phyloP scores from a whole-genome alignment of 306 rosid genomes.

The Acacia acuminata region DNA sequence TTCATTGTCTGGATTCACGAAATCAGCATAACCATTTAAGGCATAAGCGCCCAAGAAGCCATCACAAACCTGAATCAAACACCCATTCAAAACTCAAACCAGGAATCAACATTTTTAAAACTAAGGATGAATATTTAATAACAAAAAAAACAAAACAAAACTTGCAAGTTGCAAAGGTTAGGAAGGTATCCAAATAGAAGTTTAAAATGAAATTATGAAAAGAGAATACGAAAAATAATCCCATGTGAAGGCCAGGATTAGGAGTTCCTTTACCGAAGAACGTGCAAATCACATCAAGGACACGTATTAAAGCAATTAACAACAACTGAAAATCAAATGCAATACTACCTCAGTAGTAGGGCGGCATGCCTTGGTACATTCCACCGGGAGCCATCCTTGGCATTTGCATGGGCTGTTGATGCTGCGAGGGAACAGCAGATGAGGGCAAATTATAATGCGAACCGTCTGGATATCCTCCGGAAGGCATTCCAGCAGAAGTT shows the following conservation, averaged over 20 bases:
- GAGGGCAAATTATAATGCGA: constrained; percentile 67
- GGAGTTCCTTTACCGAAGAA: not conserved
- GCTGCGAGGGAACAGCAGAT: constrained; percentile 49
- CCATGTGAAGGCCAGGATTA: not conserved
- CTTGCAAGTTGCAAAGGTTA: not conserved
- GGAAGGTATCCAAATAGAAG: not conserved
- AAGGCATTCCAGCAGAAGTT: constrained; percentile 56
- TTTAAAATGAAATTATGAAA: not conserved
- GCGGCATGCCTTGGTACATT: constrained; percentile 83
- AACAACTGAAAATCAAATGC: constrained; percentile 8
- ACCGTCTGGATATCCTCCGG: constrained; percentile 68
- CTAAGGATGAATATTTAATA: not conserved
- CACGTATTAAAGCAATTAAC: constrained; percentile 3
- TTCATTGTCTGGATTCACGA: constrained; percentile 81
- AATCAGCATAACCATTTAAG: constrained; percentile 83
- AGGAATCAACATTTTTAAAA: constrained; percentile 42
- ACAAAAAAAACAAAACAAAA: not conserved
- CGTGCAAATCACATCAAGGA: not conserved
- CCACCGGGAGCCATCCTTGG: constrained; percentile 76
- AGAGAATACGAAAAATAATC: not conserved
- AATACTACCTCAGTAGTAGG: constrained; percentile 85
- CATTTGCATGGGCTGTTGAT: constrained; percentile 57
- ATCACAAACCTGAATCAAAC: constrained; percentile 79
- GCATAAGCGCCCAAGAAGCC: constrained; percentile 86
- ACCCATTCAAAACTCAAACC: constrained; percentile 53